These are phyloP conservation scores for Rhododendron simsii DNA, from an alignment of 148 eudicot genomes.

Conservation along the genomic window DNA sequence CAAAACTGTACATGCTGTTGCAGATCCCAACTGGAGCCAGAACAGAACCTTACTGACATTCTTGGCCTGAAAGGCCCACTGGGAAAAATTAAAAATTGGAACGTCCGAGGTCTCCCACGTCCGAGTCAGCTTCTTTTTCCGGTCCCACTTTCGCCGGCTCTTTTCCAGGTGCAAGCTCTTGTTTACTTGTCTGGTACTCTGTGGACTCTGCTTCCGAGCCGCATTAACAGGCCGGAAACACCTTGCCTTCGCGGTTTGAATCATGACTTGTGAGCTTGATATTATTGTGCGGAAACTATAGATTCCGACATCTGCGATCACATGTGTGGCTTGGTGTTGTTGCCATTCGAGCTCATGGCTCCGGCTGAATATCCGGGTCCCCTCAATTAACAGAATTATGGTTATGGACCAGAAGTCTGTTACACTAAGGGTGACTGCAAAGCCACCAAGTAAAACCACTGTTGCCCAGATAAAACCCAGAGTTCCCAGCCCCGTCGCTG, in stretches of 20 bases:
- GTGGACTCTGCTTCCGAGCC: background rate
- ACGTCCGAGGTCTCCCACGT: conserved; percentile 66
- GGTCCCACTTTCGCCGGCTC: conserved; percentile 17
- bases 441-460: conserved; percentile 85
- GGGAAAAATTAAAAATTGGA: conserved; percentile 59
- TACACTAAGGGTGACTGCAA: conserved; percentile 60
- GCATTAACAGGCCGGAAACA: conserved; percentile 24
- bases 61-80: conserved; percentile 11
- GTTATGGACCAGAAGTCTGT: conserved; percentile 87
- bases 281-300: conserved; percentile 51
- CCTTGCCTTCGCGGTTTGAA: conserved; percentile 18
- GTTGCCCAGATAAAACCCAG: conserved; percentile 93
- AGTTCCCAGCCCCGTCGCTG: conserved; percentile 74
- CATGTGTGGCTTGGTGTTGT: conserved; percentile 69
- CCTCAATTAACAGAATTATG: conserved; percentile 58
- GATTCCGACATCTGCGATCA: conserved; percentile 36
- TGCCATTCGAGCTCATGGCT: conserved; percentile 94
- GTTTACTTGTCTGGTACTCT: background rate
- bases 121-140: conserved; percentile 23
- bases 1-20: conserved; percentile 59
- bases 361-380: conserved; percentile 68
- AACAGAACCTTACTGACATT: conserved; percentile 67
- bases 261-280: conserved; percentile 38
- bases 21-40: conserved; percentile 71
- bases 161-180: background rate